phyloP scores from a whole-genome alignment of 768 basidiomycete species.

The Boletus reticulatus region DNA sequence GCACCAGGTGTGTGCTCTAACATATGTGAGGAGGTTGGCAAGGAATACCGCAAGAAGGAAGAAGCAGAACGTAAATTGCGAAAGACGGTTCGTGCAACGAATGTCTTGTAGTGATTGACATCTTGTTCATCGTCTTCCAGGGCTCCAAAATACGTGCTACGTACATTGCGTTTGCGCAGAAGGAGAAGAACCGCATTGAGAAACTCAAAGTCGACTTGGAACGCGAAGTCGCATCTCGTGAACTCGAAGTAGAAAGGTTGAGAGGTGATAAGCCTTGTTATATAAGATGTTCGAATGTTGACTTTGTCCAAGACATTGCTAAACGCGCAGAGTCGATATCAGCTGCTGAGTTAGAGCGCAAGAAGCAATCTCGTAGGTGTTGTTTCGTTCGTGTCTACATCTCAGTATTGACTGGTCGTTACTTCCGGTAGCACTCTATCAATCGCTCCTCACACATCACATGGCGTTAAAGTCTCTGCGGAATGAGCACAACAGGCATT shows the following conservation, averaged over 20 bases:
- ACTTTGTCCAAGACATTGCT: constrained; percentile 58
- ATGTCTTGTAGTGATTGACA: not conserved
- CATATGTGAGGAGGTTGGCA: constrained; percentile 73
- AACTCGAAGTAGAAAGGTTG: constrained; percentile 71
- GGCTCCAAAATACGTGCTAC: constrained; percentile 89
- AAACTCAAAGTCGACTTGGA: constrained; percentile 50
- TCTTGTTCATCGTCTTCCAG: constrained; percentile 36
- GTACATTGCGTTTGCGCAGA: constrained; percentile 84
- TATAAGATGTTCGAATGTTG: not conserved
- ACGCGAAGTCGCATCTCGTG: constrained; percentile 57
- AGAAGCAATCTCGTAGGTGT: constrained; percentile 80
- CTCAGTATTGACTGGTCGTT: not conserved
- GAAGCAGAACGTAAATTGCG: constrained; percentile 77
- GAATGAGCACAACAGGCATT: constrained; percentile 65
- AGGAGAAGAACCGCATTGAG: constrained; percentile 86
- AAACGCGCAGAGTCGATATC: constrained; percentile 77
- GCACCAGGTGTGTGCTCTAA: constrained; percentile 75
- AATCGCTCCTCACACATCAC: constrained; percentile 68
- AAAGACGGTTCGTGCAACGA: constrained; percentile 59
- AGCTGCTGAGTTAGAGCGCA: constrained; percentile 76
- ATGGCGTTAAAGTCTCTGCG: constrained; percentile 75
- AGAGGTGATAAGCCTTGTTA: constrained; percentile 47
- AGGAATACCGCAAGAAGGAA: constrained; percentile 58
- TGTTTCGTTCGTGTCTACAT: not conserved
- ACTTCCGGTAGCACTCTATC: constrained; percentile 66